Evolutionary conservation across 495 filamentous ascomycete genomes (phyloP).

Genomic region (Penicillium cataractarum): DNA sequence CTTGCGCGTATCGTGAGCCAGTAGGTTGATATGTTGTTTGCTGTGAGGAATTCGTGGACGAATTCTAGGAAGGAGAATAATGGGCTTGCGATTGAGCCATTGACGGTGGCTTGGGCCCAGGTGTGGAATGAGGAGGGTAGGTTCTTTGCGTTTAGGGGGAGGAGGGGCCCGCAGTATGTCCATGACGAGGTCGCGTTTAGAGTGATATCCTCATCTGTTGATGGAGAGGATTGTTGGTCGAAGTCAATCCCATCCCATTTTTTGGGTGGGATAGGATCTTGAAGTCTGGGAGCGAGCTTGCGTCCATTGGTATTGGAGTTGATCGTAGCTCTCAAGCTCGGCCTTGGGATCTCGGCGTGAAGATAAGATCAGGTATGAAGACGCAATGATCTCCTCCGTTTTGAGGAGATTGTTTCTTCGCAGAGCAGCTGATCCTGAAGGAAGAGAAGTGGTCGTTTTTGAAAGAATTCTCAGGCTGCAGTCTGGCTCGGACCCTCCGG

Average conservation of each 20-base stretch:
- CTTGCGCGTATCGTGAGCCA: slow-evolving; percentile 31
- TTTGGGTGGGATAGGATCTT: slow-evolving; percentile 13
- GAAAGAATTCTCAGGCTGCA: slow-evolving; percentile 6
- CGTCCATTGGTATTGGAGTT: slow-evolving; percentile 12
- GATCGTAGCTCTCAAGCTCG: not conserved
- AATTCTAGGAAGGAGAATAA: slow-evolving; percentile 27
- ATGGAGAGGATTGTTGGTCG: slow-evolving; percentile 2
- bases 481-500: slow-evolving; percentile 13
- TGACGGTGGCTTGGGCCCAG: slow-evolving; percentile 27
- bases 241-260: not conserved
- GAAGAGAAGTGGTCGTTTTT: too few species aligned
- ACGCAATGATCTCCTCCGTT: not conserved
- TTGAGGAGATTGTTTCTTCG: not conserved
- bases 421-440: too few species aligned
- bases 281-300: slow-evolving; percentile 20
- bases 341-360: not conserved
- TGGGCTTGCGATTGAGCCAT: slow-evolving; percentile 18
- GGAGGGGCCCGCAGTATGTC: slow-evolving; percentile 32
- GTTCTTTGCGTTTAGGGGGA: slow-evolving; percentile 17
- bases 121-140: slow-evolving; percentile 31
- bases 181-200: slow-evolving; percentile 28
- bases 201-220: slow-evolving; percentile 11
- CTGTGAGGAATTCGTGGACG: slow-evolving; percentile 23
- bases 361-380: not conserved
- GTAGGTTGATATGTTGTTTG: slow-evolving; percentile 27